Percentiles rank a stretch among this genome's conserved stretches.
Conservation (phyloP, 306 rosid genomes). For the Mimosa bimucronata region DNA sequence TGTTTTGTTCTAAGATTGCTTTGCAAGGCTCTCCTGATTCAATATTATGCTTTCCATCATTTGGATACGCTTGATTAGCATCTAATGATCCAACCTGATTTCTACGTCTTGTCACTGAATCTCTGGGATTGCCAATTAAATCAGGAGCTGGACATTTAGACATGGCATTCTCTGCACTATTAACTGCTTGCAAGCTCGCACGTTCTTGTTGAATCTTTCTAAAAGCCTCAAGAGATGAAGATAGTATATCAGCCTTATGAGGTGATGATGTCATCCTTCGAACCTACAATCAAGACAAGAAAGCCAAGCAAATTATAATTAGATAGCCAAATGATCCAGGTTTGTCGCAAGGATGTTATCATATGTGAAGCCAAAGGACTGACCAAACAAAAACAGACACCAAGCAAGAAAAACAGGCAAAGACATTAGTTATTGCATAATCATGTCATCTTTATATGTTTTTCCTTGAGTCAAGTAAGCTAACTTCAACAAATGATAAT, state of each 20-base stretch:
- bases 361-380: constrained; percentile 28
- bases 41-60: constrained; percentile 46
- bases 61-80: constrained; percentile 42
- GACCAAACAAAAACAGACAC: constrained; percentile 25
- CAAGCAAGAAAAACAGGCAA: constrained; percentile 32
- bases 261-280: constrained; percentile 96
- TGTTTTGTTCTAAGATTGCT: constrained; percentile 47
- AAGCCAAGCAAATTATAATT: constrained; percentile 38
- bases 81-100: constrained; percentile 51
- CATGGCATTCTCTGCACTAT: constrained; percentile 47
- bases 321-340: constrained; percentile 33
- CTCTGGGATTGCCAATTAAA: constrained; percentile 44
- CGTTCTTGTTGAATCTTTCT: constrained; percentile 94
- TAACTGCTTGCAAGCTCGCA: constrained; percentile 54
- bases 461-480: constrained; percentile 15
- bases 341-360: constrained; percentile 32
- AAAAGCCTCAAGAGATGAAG: constrained; percentile 96
- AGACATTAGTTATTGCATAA: constrained; percentile 21
- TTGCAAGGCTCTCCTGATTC: constrained; percentile 49
- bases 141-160: constrained; percentile 51
- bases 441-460: constrained; percentile 3
- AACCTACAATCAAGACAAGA: constrained; percentile 65
- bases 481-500: constrained; percentile 13
- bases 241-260: constrained; percentile 95
- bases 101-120: constrained; percentile 48